Evolutionary conservation across 2,329 filamentous ascomycete species (phyloP).

Genomic region (Domatiomyces catenatus): DNA sequence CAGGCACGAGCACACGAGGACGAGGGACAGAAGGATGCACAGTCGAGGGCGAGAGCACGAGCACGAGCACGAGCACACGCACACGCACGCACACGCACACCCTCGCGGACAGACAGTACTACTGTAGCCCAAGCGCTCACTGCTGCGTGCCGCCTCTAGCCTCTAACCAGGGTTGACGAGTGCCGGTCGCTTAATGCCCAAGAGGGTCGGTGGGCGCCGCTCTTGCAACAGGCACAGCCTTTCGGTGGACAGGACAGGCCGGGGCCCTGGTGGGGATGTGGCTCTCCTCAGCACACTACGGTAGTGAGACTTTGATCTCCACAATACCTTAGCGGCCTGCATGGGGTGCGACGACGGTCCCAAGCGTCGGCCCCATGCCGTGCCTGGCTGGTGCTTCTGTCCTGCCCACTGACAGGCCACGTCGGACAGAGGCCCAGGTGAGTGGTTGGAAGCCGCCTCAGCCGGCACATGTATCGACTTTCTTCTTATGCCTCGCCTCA

Average conservation of each 20-base stretch:
- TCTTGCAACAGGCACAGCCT: background rate
- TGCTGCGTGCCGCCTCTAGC: background rate
- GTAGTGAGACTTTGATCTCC: conserved; percentile 14
- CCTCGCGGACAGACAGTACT: background rate
- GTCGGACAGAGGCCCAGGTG: conserved; percentile 6
- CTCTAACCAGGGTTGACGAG: background rate
- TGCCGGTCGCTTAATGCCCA: background rate
- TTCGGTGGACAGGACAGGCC: conserved; percentile 10
- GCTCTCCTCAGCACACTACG: background rate
- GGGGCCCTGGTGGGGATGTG: conserved; percentile 3
- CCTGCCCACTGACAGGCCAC: background rate
- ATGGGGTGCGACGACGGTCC: conserved; percentile 16
- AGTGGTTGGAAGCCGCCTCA: conserved; percentile 7
- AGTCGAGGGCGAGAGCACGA: background rate
- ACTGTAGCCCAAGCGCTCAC: background rate
- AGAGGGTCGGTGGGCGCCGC: background rate
- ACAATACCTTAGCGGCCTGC: conserved; percentile 9
- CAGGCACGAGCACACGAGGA: background rate
- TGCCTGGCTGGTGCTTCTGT: conserved; percentile 2
- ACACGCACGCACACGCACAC: no score
- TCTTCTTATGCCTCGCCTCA: conserved; percentile 17
- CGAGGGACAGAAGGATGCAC: background rate
- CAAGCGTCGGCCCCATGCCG: conserved; percentile 15
- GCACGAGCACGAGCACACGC: no score
- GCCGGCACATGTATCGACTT: conserved; percentile 14